phyloP scores from a whole-genome alignment of 2,329 filamentous ascomycete genomes.

The Pestalotiopsis sp. region DNA sequence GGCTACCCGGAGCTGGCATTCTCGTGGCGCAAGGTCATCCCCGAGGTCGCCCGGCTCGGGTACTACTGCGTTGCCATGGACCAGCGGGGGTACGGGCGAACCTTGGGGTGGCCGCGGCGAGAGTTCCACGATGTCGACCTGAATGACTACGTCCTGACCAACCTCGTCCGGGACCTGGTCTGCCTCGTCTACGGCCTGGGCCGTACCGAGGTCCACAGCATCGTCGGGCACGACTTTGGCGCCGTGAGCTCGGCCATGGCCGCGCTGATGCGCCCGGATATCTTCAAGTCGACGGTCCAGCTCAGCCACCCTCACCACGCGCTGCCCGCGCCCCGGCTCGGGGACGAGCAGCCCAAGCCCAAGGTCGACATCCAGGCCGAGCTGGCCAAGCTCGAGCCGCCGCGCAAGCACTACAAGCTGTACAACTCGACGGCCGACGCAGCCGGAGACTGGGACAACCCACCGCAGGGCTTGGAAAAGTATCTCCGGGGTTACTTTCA shows the following conservation, averaged over 20 bases:
- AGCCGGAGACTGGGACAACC: conserved; percentile 45
- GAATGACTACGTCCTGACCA: conserved; percentile 57
- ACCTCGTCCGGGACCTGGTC: conserved; percentile 63
- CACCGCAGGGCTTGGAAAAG: conserved; percentile 43
- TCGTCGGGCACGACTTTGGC: conserved; percentile 71
- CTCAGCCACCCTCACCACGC: conserved; percentile 69
- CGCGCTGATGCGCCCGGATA: conserved; percentile 64
- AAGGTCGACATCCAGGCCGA: conserved; percentile 54
- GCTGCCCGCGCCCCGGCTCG: conserved; percentile 48
- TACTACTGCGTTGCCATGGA: conserved; percentile 71
- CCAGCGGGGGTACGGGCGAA: conserved; percentile 69
- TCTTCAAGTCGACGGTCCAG: conserved; percentile 63
- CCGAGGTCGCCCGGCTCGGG: conserved; percentile 57
- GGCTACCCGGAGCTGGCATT: conserved; percentile 72
- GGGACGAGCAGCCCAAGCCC: conserved; percentile 16
- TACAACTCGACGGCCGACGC: conserved; percentile 59
- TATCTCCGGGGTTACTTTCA: conserved; percentile 71
- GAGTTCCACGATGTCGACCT: conserved; percentile 56
- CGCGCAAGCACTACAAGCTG: conserved; percentile 71
- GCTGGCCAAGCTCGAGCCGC: conserved; percentile 55
- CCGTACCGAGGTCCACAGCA: conserved; percentile 57
- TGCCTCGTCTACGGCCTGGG: conserved; percentile 63
- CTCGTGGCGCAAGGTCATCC: conserved; percentile 69
- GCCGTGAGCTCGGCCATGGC: conserved; percentile 62
- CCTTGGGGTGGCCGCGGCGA: conserved; percentile 59